These are phyloP conservation scores for Trametes cinnabarina DNA, from an alignment of 768 basidiomycete genomes.

Conservation along the genomic window DNA sequence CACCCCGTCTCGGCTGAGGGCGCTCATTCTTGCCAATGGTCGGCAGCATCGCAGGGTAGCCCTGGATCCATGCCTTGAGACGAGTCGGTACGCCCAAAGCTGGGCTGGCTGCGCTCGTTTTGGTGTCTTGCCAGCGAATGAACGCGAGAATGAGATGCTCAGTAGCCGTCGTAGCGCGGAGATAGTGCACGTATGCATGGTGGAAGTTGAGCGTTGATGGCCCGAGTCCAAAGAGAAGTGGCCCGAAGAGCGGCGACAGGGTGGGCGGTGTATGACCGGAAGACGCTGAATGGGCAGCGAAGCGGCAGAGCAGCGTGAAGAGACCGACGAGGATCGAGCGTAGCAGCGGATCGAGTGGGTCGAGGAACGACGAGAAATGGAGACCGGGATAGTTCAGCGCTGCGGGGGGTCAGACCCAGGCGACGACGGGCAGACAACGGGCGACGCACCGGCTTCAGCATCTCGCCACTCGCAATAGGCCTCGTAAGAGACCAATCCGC, in stretches of 20 bases:
- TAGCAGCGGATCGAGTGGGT: constrained; percentile 48
- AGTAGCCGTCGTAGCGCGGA: constrained; percentile 80
- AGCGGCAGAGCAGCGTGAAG: constrained; percentile 75
- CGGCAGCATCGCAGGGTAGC: constrained; percentile 81
- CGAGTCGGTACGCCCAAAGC: constrained; percentile 71
- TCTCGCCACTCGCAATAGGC: constrained; percentile 79
- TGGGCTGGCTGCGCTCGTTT: constrained; percentile 47
- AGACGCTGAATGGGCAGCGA: constrained; percentile 78
- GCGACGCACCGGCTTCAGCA: constrained; percentile 70
- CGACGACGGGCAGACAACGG: constrained; percentile 17
- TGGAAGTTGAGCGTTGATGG: constrained; percentile 50
- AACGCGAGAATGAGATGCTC: constrained; percentile 93
- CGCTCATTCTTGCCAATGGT: constrained; percentile 51
- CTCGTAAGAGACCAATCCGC: constrained; percentile 85
- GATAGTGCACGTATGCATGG: constrained; percentile 64
- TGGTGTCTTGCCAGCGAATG: constrained; percentile 73
- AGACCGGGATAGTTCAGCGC: constrained; percentile 67
- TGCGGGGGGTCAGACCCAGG: constrained; percentile 19
- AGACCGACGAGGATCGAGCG: constrained; percentile 65
- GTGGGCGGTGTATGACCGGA: constrained; percentile 92
- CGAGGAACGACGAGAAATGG: constrained; percentile 71
- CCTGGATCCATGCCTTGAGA: constrained; percentile 89
- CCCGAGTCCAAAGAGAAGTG: constrained; percentile 82
- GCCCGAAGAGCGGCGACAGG: constrained; percentile 86
- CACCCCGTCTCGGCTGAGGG: constrained; percentile 70